Evolutionary conservation across 2,329 filamentous ascomycete genomes (phyloP).

Genomic region (Exutisphaerella laricina): DNA sequence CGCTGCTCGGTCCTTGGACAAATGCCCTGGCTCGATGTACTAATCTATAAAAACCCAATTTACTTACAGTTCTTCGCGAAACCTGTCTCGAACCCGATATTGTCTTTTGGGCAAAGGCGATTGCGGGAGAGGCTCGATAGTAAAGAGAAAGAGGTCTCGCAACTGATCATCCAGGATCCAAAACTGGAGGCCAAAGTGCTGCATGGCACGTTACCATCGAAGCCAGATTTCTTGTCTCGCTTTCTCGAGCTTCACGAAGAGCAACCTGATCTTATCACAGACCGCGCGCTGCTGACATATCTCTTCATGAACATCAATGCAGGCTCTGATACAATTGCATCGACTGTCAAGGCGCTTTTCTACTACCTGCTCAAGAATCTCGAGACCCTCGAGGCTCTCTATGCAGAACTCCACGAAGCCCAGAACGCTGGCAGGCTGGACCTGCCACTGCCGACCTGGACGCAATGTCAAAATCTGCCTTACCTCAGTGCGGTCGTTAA

Average conservation of each 20-base stretch:
- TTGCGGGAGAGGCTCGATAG: background rate
- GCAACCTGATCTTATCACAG: conserved; percentile 16
- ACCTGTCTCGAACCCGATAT: no score
- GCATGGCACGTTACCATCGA: no score
- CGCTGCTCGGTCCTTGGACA: conserved; percentile 19
- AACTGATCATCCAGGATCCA: background rate
- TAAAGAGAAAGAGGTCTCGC: background rate
- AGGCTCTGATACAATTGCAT: conserved; percentile 2
- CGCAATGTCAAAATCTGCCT: conserved; percentile 18
- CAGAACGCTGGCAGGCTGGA: conserved; percentile 11
- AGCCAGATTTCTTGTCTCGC: conserved; percentile 28
- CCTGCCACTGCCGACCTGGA: conserved; percentile 16
- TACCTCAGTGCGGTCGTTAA: conserved; percentile 26
- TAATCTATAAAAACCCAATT: conserved; percentile 3
- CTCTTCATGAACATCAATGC: background rate
- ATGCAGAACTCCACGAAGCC: conserved; percentile 15
- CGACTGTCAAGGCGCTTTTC: conserved; percentile 10
- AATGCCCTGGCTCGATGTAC: conserved; percentile 24
- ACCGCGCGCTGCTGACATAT: background rate
- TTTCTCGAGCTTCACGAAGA: conserved; percentile 25
- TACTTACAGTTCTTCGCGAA: background rate
- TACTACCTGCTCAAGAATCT: conserved; percentile 12
- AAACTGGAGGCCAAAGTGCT: background rate
- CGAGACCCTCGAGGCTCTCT: conserved; percentile 6
- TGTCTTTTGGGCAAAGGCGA: no score